Evolutionary conservation across 1,284 basidiomycete species (phyloP).

Genomic region (Fomitopsis pinicola): DNA sequence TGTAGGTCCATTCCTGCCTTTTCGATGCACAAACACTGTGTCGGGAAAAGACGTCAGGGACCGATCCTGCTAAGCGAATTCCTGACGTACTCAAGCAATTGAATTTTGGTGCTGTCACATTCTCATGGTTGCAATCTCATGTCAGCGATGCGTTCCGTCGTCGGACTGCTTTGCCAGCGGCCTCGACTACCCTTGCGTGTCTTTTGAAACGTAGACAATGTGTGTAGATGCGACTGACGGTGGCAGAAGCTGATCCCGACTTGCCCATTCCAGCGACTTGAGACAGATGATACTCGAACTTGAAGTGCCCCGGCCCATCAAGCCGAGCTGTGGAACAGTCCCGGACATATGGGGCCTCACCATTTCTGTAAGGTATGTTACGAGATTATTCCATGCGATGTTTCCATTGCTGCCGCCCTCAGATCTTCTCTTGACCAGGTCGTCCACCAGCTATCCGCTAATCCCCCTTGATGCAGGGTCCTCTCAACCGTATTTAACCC

Average conservation of each 20-base stretch:
- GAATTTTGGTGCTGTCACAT: neutral
- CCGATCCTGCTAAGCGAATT: neutral
- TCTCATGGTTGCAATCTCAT: constrained; percentile 1
- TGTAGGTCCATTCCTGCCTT: constrained; percentile 1
- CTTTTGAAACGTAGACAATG: neutral
- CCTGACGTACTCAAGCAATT: neutral
- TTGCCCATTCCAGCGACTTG: neutral
- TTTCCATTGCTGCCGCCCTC: neutral
- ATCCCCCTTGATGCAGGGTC: neutral
- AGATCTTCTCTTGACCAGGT: neutral
- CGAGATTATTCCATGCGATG: constrained; percentile 1
- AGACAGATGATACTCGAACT: neutral
- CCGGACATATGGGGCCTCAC: neutral
- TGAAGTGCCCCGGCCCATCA: neutral
- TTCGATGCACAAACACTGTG: neutral
- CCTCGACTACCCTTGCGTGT: neutral
- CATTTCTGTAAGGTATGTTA: constrained; percentile 4
- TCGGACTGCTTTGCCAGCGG: neutral
- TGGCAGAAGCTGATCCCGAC: neutral
- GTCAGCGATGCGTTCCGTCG: neutral
- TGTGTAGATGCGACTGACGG: neutral
- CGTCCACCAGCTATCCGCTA: neutral
- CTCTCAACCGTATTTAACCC: neutral
- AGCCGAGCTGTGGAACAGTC: neutral
- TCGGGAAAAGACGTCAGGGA: neutral